Conservation (phyloP, 129 eudicot genomes). For the Gnaphalium uliginosum region DNA sequence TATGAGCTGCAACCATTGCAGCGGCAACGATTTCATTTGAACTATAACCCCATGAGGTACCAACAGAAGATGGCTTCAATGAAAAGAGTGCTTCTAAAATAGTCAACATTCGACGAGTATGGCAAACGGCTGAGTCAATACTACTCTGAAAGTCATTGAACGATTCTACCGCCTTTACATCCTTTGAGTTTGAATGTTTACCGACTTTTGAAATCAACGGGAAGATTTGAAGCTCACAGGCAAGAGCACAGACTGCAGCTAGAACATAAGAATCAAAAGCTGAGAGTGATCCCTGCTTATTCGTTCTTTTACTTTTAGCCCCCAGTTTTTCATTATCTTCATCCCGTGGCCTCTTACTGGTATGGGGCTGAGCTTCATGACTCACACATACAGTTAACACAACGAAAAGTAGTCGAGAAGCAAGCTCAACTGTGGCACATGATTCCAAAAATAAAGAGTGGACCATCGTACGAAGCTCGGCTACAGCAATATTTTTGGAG, state of each 20-base stretch:
- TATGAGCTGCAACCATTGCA: constrained; percentile 99
- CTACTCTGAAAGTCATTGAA: constrained; percentile 49
- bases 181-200: constrained; percentile 38
- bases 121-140: constrained; percentile 72
- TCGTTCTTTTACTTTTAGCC: constrained; percentile 39
- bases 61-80: constrained; percentile 86
- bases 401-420: constrained; percentile 91
- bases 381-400: constrained; percentile 94
- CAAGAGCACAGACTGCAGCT: constrained; percentile 93
- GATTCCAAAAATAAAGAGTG: constrained; percentile 85
- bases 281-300: constrained; percentile 61
- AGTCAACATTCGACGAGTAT: constrained; percentile 74
- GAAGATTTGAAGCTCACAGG: constrained; percentile 87
- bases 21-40: constrained; percentile 99
- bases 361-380: constrained; percentile 78
- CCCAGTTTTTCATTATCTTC: constrained; percentile 43
- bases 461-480: constrained; percentile 99
- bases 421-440: constrained; percentile 80
- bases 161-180: constrained; percentile 44
- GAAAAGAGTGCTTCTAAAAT: constrained; percentile 78
- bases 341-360: constrained; percentile 65
- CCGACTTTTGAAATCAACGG: constrained; percentile 69
- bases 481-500: constrained; percentile 92
- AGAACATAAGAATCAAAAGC: constrained; percentile 94
- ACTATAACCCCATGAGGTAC: constrained; percentile 93